Base-by-base conservation (phyloP, 768 basidiomycete species). In the Boletus vermiculosoides region DNA sequence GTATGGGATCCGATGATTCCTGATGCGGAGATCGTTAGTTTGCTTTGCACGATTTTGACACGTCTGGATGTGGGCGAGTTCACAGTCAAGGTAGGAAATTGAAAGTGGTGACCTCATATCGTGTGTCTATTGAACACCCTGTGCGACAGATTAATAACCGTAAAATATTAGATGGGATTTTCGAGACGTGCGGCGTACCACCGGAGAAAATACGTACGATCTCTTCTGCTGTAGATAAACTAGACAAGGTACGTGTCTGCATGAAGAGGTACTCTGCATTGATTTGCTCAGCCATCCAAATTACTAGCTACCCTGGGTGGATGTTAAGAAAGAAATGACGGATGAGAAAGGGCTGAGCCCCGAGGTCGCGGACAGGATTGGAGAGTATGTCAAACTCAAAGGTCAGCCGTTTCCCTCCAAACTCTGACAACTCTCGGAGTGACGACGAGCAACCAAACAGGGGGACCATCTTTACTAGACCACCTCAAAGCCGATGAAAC, bases 1-100 rank as follows among this genome's bases (percentile, higher is more conserved):
- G 67, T 72, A 9, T 98, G 92, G 87, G 97, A 99, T 71, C 76
- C 92, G 4, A 99, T 99, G 97, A 92, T 99, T 53, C 92, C 97
- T 10, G 97, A 98, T 68, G 92, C 92, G 1, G 97, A 99, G 71
- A 71, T 97, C 28, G 80, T 98, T 59, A 86, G 86, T 60, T 71
- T 98, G 57, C 65, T 92, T 1, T 92, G 88, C 65, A 92, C 93
- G 8, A 81, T 95, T 31, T 76, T 98, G 50, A 82, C 84, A 0
- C 83, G 80, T 54, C 79, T 99, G 11, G 92, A 97, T 52, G 87
- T 99, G 20, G 94, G 94, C 44, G 95, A 97, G 39, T 99, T 91
- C 68, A 94, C 90, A 2, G 77, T 99, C 79, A 98, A 98, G 82
- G 91, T 89, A 52, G 41, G 71, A 47, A n/a, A 13, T 13, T 31